Evolutionary conservation across 2,329 filamentous ascomycete species (phyloP), one percentile per base, ranked within the genome.

Genomic region (Diaporthe citrichinensis): DNA sequence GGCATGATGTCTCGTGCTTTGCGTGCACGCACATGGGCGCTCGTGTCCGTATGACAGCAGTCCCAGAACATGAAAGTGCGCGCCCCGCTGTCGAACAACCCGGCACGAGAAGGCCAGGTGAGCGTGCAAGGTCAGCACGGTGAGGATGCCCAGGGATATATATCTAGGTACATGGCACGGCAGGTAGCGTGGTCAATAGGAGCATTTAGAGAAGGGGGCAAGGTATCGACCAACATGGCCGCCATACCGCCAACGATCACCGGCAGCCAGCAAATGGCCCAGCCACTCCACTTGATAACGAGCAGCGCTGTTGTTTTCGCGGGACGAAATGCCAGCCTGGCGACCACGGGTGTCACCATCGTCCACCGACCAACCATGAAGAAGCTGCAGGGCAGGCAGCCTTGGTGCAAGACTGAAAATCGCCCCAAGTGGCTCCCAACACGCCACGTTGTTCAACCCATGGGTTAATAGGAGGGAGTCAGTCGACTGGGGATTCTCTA

Each of bases 391-490:
- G 71, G 39, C 44, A 41, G 44, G 55, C 57, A 41, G 59, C 41
- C 28, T 34, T 8, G 41, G 46, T 7, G 46, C 61, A 9, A 9
- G n/a, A 55, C 53, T 53, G 71, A 36, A 34, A 44, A 34, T 57
- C 25, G 58, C 41, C 61, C 23, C 71, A 73, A 62, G 71, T 73
- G 71, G 71, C 71, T 57, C 59, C 46, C 44, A 53, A 65, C 71
- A 73, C 59, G 71, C 71, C 71, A 73, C 71, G 71, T 73, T 65
- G 65, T 49, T 65, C 58, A 61, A 31, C 15, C 49, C 44, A 59
- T 39, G 71, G 57, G 53, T 57, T 69, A 31, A 25, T 9, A 9
- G n/a, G 14, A 12, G 9, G 20, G 44, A 44, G 59, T 62, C 36
- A 31, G 31, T 59, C 28, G 68, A 59, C 69, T 23, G 36, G 62